Conservation (phyloP, 164 flowering plant species). For the Chimonanthus praecox region DNA sequence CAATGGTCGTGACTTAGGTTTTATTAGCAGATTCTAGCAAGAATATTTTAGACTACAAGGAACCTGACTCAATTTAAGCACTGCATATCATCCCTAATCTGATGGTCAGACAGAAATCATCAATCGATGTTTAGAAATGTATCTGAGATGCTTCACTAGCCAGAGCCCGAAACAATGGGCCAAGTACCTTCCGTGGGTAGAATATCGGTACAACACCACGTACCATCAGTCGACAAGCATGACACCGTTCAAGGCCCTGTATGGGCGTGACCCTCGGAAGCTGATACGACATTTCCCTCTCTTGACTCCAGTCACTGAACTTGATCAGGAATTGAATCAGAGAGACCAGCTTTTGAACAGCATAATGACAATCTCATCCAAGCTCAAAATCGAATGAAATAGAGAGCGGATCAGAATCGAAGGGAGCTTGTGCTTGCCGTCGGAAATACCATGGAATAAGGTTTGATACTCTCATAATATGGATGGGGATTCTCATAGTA, state of each 20-base stretch:
- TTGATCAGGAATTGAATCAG: not conserved
- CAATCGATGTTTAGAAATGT: not conserved
- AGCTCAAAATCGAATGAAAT: not conserved
- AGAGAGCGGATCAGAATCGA: not conserved
- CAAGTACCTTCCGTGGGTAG: not conserved
- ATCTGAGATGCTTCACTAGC: not conserved
- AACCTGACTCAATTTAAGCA: not conserved
- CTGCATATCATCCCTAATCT: not conserved
- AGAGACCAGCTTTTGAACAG: too few relatives aligned
- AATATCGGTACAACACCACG: not conserved
- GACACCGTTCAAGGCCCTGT: not conserved
- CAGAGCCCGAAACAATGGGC: not conserved
- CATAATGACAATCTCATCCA: not conserved
- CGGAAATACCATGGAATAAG: too few relatives aligned
- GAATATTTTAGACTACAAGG: not conserved
- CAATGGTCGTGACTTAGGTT: not conserved
- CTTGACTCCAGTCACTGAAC: not conserved
- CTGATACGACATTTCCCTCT: not conserved
- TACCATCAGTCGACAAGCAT: not conserved
- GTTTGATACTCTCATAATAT: too few relatives aligned
- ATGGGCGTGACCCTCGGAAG: not conserved
- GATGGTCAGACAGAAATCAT: not conserved
- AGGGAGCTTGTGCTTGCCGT: too few relatives aligned
- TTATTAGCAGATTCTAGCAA: not conserved
- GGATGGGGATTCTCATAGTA: too few relatives aligned